These are phyloP conservation scores for Yamadazyma philogaea DNA, from an alignment of 805 yeast species.

Conservation along the genomic window DNA sequence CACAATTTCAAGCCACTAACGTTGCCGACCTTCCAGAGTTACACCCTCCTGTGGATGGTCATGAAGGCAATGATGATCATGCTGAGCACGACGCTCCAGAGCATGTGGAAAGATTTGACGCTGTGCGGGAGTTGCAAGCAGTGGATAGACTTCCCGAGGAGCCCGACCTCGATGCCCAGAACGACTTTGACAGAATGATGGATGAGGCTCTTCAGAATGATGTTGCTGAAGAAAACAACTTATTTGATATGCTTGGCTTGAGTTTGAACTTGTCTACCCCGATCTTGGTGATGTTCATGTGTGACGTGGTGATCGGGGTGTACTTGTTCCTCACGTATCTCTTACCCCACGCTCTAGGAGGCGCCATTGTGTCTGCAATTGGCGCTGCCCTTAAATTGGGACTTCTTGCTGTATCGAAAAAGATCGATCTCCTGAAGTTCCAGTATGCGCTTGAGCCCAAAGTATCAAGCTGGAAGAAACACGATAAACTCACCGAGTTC, in stretches of 20 bases:
- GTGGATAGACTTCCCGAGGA: neutral
- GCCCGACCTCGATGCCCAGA: conserved; percentile 1
- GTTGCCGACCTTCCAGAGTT: neutral
- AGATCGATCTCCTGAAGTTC: neutral
- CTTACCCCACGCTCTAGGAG: conserved; percentile 49
- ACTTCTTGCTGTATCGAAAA: neutral
- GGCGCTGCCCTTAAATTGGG: conserved; percentile 13
- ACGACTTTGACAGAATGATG: conserved; percentile 5
- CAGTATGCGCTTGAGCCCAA: neutral
- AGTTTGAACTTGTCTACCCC: conserved; percentile 35
- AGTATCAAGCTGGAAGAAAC: neutral
- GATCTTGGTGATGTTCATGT: conserved; percentile 28
- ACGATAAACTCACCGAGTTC: neutral
- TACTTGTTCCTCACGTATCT: conserved; percentile 44
- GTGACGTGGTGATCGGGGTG: conserved; percentile 29
- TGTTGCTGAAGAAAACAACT: conserved; percentile 10
- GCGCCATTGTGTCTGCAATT: conserved; percentile 10
- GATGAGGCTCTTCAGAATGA: conserved; percentile 3
- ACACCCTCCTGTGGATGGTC: conserved; percentile 3
- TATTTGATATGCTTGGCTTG: conserved; percentile 37
- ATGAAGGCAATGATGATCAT: conserved; percentile 7
- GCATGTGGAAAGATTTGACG: neutral
- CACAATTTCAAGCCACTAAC: neutral
- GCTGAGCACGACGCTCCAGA: neutral
- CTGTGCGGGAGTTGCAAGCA: neutral